A percentile compares a stretch with the other conserved stretches of the same genome.
phyloP scores from a whole-genome alignment of 2,329 filamentous ascomycete species.

The Lachnellula occidentalis region DNA sequence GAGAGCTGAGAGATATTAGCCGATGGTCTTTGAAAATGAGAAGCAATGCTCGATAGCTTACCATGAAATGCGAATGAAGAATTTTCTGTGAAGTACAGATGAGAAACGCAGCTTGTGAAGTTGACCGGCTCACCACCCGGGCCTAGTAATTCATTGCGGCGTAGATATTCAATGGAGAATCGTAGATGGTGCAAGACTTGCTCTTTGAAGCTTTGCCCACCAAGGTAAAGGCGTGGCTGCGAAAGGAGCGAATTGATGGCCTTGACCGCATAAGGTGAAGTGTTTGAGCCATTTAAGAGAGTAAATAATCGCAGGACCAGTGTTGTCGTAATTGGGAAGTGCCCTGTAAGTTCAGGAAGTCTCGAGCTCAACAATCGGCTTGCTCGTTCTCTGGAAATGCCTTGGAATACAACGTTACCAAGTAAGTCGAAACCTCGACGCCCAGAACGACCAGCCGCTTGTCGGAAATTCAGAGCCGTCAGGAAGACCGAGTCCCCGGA shows the following conservation, averaged over 20 bases:
- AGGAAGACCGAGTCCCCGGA: conserved; percentile 67
- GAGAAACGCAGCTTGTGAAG: conserved; percentile 64
- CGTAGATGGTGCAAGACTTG: conserved; percentile 70
- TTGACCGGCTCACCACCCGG: conserved; percentile 59
- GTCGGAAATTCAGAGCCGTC: conserved; percentile 70
- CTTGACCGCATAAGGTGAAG: conserved; percentile 54
- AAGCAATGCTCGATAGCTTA: conserved; percentile 12
- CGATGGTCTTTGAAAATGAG: neutral
- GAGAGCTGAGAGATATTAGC: conserved; percentile 39
- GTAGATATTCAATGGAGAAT: conserved; percentile 76
- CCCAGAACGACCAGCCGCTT: conserved; percentile 71
- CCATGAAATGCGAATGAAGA: conserved; percentile 70
- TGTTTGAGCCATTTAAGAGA: conserved; percentile 59
- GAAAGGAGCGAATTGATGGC: conserved; percentile 63
- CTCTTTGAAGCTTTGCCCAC: conserved; percentile 61
- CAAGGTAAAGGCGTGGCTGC: conserved; percentile 64
- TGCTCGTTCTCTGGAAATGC: conserved; percentile 54
- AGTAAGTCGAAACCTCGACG: conserved; percentile 75
- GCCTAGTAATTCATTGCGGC: conserved; percentile 61
- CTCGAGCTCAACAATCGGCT: conserved; percentile 66
- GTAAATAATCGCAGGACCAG: conserved; percentile 64
- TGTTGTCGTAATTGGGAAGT: conserved; percentile 73
- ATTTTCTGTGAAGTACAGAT: conserved; percentile 73
- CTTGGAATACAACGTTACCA: conserved; percentile 75
- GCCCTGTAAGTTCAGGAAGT: conserved; percentile 68